Percentiles rank a stretch among this genome's conserved stretches.
These are phyloP conservation scores for Trichoderma sp. DNA, from an alignment of 2,329 filamentous ascomycete genomes.

Conservation along the genomic window DNA sequence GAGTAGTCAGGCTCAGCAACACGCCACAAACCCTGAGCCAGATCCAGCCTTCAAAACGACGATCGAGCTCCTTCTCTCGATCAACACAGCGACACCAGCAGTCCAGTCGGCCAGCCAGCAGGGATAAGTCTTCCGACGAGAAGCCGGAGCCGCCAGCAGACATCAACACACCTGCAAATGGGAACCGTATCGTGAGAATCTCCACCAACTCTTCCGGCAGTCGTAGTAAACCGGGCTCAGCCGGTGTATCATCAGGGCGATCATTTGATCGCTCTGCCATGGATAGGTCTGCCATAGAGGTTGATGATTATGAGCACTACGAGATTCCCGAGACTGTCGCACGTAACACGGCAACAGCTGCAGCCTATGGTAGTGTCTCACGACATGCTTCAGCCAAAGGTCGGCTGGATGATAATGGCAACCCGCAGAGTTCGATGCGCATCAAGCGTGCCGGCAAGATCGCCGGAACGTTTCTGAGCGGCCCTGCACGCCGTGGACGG, in stretches of 20 bases:
- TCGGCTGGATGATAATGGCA: conserved; percentile 64
- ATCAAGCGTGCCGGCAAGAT: conserved; percentile 77
- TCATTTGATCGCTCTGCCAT: conserved; percentile 42
- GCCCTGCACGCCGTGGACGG: conserved; percentile 75
- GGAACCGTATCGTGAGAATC: conserved; percentile 59
- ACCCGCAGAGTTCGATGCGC: conserved; percentile 73
- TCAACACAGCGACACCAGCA: conserved; percentile 38
- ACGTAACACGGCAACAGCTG: conserved; percentile 49
- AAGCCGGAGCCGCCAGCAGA: conserved; percentile 44
- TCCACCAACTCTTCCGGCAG: conserved; percentile 56
- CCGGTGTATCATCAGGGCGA: conserved; percentile 43
- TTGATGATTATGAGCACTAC: conserved; percentile 48
- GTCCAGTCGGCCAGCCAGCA: conserved; percentile 46
- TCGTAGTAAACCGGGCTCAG: conserved; percentile 44
- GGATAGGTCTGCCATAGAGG: conserved; percentile 45
- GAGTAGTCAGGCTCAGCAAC: conserved; percentile 61
- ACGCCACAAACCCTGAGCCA: conserved; percentile 51
- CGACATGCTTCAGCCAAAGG: conserved; percentile 56
- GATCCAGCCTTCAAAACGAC: conserved; percentile 47
- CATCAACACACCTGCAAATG: conserved; percentile 59
- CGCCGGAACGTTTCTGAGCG: conserved; percentile 77
- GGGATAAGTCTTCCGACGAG: conserved; percentile 49
- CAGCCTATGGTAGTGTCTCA: conserved; percentile 57
- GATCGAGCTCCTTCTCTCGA: conserved; percentile 56
- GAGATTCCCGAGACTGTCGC: conserved; percentile 56